These are phyloP conservation scores for Herpetospermum pedunculosum DNA, from an alignment of 306 rosid genomes.

Conservation along the genomic window DNA sequence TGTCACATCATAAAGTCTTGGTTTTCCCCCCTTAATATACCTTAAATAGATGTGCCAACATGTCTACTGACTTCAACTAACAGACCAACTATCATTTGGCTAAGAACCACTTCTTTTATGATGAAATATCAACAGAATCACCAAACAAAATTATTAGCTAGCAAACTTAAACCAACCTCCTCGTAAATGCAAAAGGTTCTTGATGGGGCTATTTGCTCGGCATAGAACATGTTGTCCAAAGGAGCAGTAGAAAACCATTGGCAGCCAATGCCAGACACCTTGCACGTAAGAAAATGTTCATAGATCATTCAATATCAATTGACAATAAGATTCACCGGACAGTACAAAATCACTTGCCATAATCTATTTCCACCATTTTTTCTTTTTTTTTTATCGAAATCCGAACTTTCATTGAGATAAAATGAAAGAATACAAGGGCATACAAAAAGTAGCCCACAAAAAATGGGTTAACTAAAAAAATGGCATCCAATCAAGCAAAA, in stretches of 20 bases:
- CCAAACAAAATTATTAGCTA: neutral
- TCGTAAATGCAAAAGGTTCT: slow-evolving; percentile 85
- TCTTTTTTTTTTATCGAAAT: no score
- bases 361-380: neutral
- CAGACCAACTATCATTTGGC: neutral
- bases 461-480: no score
- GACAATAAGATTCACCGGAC: neutral
- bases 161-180: slow-evolving; percentile 41
- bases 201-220: slow-evolving; percentile 55
- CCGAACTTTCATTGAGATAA: no score
- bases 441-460: no score
- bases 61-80: neutral
- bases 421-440: no score
- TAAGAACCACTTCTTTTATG: neutral
- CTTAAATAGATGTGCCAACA: neutral
- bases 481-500: no score
- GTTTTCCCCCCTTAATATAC: neutral
- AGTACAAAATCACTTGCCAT: neutral
- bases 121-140: neutral
- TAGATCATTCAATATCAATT: neutral
- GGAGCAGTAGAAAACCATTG: slow-evolving; percentile 65
- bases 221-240: slow-evolving; percentile 38
- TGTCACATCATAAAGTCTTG: neutral
- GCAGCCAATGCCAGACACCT: slow-evolving; percentile 65
- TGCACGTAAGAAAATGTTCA: slow-evolving; percentile 2